Base-by-base conservation (phyloP, 176 grass and related monocot species). In the Tuctoria greenei region DNA sequence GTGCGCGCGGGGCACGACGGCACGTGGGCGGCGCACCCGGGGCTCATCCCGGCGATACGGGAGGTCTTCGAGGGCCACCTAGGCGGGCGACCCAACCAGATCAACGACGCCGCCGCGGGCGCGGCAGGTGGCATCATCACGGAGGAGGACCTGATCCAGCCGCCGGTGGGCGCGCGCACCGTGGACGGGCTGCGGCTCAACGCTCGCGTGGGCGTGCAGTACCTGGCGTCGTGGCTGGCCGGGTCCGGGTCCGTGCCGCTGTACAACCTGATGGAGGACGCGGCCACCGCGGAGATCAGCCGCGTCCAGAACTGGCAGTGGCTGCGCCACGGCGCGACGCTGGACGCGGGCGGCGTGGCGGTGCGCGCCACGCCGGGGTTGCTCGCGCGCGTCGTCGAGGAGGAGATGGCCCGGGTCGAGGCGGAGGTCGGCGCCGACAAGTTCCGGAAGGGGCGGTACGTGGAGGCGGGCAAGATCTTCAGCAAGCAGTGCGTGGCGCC, bases 251-350 rank as follows among this genome's bases (percentile, higher is more conserved):
- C 91, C 62, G 95, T 94, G 71, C 91, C 95, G 60, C 86, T 98
- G 0, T 98, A 92, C 91, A 90, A 90, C 82, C 88, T 98, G 7
- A 98, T 94, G 95, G 95, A 98, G 88, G 95, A 98, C 78, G 95
- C 91, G 0, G 95, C 95, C 28, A 98, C 95, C 4, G 95, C 89
- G 34, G 91, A 98, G 91, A 98, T 98, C 81, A 92, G 91, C 84
- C 85, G 95, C 72, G 89, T 90, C 26, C 95, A 94, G 87, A 94
- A 88, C 84, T 98, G 91, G 95, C 95, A 98, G 88, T 98, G 95
- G 95, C 77, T 94, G 35, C 84, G 58, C n/a, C 86, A 92, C 67
- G 69, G 79, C 20, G 82, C 73, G 10, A 59, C 55, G 26, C 76
- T 98, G 57, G 92, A 94, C 43, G 86, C 84, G 0, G 82, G 80